Evolutionary conservation across 768 basidiomycete species (phyloP), one percentile per base, ranked within the genome.

Genomic region (Butyriboletus loyo): DNA sequence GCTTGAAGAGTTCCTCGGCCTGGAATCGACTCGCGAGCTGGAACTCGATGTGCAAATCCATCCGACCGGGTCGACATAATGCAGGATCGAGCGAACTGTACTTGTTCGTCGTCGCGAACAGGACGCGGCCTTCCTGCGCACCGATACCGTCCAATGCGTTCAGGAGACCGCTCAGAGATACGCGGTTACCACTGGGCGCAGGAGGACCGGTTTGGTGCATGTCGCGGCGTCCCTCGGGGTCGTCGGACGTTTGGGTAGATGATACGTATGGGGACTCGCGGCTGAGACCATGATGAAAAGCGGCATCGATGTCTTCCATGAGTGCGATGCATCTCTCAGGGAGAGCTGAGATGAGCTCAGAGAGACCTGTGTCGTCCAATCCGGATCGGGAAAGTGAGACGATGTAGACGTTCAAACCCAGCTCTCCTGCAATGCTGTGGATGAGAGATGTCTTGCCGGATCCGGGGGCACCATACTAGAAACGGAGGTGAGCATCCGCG

Each of bases 281-380:
- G 37, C 46, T 72, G 45, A 78, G 57, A 21, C 72, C 70, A 39
- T 72, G 74, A 30, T 72, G 71, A 69, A 91, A 87, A 3, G 87
- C 89, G 3, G 84, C 87, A 58, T 92, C 90, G 49, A 92, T 85
- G 64, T 92, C 90, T 66, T 92, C 89, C 81, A 92, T 89, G 32
- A 92, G 74, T 5, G 84, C 81, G 50, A 92, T 85, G 60, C 85
- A 89, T 57, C 76, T 75, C 51, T 82, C 76, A n/a, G 89, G 89
- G 2, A 90, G 75, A 2, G 75, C 72, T 9, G 78, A 74, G 53
- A 89, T 81, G 38, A 89, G 73, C 36, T 80, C 74, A 47, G 73
- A 76, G 24, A 89, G 77, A 8, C 70, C 65, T 2, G 74, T 71
- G 63, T 90, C 89, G 60, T 89, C 86, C 39, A 91, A 65, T 9